Evolutionary conservation across 2,329 filamentous ascomycete species (phyloP).

Genomic region (Penicillium sp.): DNA sequence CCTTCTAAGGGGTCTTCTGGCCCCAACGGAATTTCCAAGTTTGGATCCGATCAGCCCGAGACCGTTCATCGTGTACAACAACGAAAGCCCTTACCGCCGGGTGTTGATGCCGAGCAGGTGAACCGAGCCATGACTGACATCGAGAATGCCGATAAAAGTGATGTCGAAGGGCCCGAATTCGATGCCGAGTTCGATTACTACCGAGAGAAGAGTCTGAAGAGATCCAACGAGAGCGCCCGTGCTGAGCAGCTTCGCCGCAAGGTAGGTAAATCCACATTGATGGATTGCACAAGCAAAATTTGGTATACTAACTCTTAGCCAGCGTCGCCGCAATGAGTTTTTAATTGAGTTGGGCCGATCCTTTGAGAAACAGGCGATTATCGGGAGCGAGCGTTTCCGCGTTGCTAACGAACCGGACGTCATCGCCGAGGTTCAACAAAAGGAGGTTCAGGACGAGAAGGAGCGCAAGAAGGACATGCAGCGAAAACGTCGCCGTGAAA

Average conservation of each 20-base stretch:
- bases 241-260: slow-evolving; percentile 68
- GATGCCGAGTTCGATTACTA: slow-evolving; percentile 59
- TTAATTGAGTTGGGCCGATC: slow-evolving; percentile 61
- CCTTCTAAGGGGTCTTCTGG: slow-evolving; percentile 6
- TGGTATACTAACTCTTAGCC: slow-evolving; percentile 25
- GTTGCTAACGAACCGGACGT: slow-evolving; percentile 79
- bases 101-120: slow-evolving; percentile 66
- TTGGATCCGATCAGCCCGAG: slow-evolving; percentile 10
- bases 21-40: slow-evolving; percentile 21
- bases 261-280: slow-evolving; percentile 49
- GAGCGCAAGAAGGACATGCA: slow-evolving; percentile 99
- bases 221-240: slow-evolving; percentile 67
- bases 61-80: slow-evolving; percentile 12
- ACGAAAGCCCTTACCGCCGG: slow-evolving; percentile 24
- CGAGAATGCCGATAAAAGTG: slow-evolving; percentile 60
- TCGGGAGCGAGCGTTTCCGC: slow-evolving; percentile 76
- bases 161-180: slow-evolving; percentile 59
- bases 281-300: too few relatives aligned
- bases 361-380: slow-evolving; percentile 69
- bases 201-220: slow-evolving; percentile 63
- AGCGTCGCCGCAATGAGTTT: slow-evolving; percentile 64
- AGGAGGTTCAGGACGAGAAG: slow-evolving; percentile 91
- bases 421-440: slow-evolving; percentile 82
- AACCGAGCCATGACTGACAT: slow-evolving; percentile 66
- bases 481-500: slow-evolving; percentile 90